Evolutionary conservation across 805 yeast species (phyloP).

Genomic region (Wickerhamomyces sydowiorum): DNA sequence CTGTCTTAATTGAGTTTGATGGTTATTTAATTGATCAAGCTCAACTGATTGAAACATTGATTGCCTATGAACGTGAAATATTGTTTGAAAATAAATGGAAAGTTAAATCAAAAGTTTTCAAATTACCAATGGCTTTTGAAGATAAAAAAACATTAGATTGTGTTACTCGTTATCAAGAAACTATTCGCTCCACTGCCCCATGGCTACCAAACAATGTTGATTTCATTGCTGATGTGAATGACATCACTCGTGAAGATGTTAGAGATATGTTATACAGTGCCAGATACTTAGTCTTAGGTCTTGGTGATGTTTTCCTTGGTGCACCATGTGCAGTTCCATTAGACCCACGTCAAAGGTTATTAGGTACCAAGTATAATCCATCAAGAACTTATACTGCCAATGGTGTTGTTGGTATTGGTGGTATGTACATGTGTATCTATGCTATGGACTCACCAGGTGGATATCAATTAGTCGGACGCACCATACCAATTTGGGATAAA

Average conservation of each 20-base stretch:
- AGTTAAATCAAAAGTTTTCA: conserved; percentile 75
- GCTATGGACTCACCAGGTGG: conserved; percentile 98
- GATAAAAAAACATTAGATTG: conserved; percentile 86
- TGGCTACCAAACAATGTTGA: conserved; percentile 98
- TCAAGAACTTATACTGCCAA: conserved; percentile 94
- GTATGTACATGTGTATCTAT: conserved; percentile 98
- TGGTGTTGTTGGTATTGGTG: conserved; percentile 97
- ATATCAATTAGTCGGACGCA: conserved; percentile 92
- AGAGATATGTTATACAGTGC: conserved; percentile 85
- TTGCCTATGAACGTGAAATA: conserved; percentile 73
- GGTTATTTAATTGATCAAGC: conserved; percentile 57
- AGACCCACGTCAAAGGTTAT: conserved; percentile 90
- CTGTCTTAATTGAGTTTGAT: conserved; percentile 84
- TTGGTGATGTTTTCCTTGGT: conserved; percentile 96
- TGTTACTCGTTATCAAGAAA: conserved; percentile 86
- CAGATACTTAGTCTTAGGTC: conserved; percentile 84
- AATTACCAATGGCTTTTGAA: conserved; percentile 94
- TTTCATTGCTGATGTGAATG: conserved; percentile 86
- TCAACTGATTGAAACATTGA: conserved; percentile 53
- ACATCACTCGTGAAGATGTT: conserved; percentile 68
- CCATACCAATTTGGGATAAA: conserved; percentile 98
- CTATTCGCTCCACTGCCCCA: conserved; percentile 89
- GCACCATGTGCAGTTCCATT: conserved; percentile 99
- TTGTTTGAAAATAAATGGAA: conserved; percentile 76
- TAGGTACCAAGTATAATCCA: conserved; percentile 95